Conservation (phyloP, 441 rosid genomes). For the Arabidopsis hybrid region DNA sequence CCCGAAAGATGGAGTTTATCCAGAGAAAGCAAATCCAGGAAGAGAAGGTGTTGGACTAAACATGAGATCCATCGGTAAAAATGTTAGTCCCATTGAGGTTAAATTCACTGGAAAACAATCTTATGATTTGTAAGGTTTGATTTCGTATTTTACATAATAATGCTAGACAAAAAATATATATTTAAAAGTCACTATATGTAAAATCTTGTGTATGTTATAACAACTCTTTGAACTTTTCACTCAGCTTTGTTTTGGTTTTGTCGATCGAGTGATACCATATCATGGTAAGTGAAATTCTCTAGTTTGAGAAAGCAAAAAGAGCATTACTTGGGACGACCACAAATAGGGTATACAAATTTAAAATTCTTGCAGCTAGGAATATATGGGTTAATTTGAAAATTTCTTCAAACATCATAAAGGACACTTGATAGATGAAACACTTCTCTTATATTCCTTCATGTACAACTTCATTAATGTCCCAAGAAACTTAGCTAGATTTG, state of each 20-base stretch:
- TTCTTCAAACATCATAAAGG: neutral
- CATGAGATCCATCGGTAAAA: conserved; percentile 69
- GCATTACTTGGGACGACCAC: neutral
- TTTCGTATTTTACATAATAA: neutral
- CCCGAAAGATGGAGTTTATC: conserved; percentile 77
- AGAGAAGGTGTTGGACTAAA: conserved; percentile 67
- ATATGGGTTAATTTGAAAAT: neutral
- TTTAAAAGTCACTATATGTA: neutral
- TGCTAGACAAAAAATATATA: neutral
- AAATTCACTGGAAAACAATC: conserved; percentile 76
- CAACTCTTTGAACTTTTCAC: too few relatives aligned
- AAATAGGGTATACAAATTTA: neutral
- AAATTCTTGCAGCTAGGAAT: neutral
- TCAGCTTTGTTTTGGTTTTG: too few relatives aligned
- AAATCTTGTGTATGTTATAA: neutral
- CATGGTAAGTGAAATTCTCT: neutral
- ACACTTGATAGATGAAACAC: neutral
- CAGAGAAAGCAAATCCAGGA: conserved; percentile 76
- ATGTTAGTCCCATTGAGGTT: conserved; percentile 68
- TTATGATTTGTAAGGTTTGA: conserved; percentile 52
- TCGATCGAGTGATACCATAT: too few relatives aligned
- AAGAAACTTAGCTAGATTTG: conserved; percentile 23
- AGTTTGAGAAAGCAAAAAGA: neutral
- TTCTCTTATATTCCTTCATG: conserved; percentile 2
- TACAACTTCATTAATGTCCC: neutral